Evolutionary conservation across 169 alveolate species (phyloP).

Genomic region (Plasmodium sp.): DNA sequence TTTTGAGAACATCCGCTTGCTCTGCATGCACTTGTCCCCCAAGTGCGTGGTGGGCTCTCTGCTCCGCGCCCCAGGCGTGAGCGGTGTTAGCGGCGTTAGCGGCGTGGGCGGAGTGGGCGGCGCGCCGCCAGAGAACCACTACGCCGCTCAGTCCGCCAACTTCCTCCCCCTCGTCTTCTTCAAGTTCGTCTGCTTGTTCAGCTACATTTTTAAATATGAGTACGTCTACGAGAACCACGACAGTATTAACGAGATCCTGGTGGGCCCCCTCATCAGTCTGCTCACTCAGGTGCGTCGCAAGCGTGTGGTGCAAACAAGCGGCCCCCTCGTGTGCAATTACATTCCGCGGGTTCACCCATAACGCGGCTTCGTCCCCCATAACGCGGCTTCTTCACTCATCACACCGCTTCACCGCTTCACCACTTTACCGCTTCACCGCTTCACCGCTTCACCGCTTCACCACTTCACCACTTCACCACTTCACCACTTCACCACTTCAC

Average conservation of each 20-base stretch:
- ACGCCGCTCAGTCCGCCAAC: conserved; percentile 37
- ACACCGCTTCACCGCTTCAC: neutral
- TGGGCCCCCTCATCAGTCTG: neutral
- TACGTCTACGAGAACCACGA: conserved; percentile 51
- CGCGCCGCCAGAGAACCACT: neutral
- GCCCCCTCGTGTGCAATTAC: neutral
- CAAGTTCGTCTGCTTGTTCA: conserved; percentile 39
- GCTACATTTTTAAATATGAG: conserved; percentile 41
- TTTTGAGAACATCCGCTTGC: conserved; percentile 21
- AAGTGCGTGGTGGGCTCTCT: neutral
- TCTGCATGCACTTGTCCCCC: conserved; percentile 13
- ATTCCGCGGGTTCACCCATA: neutral
- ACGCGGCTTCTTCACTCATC: neutral
- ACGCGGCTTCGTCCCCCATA: neutral
- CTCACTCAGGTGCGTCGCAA: conserved; percentile 23
- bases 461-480: no score
- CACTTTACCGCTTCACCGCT: no score
- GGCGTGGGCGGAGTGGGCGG: neutral
- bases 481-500: neutral
- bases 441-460: neutral
- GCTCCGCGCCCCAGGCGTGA: neutral
- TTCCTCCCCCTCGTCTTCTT: conserved; percentile 56
- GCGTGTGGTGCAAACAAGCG: no score
- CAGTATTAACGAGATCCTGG: conserved; percentile 35
- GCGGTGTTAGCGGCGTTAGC: neutral